A percentile compares a stretch with the other conserved stretches of the same genome.
Conservation (phyloP, 148 eudicot species). For the Cornus suecica region DNA sequence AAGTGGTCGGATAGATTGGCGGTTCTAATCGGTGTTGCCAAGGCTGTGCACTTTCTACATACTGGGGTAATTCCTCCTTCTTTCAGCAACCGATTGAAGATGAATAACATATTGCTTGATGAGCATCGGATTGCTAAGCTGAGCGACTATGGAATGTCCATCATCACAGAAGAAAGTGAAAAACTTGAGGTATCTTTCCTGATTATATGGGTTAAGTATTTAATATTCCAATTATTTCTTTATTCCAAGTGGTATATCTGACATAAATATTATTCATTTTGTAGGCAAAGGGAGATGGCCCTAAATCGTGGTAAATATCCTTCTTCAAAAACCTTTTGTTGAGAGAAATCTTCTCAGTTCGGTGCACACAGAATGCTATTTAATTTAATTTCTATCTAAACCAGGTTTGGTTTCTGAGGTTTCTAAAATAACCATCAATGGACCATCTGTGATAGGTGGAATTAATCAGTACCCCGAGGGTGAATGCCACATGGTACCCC, state of each 20-base stretch:
- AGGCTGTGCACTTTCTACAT: constrained; percentile 70
- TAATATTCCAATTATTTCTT: background rate
- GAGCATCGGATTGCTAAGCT: constrained; percentile 67
- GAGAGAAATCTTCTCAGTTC: background rate
- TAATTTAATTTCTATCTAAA: background rate
- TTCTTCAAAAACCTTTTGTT: background rate
- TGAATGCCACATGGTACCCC: too few relatives aligned
- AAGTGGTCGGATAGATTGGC: constrained; percentile 70
- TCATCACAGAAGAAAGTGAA: constrained; percentile 50
- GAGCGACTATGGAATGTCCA: constrained; percentile 69
- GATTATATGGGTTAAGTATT: background rate
- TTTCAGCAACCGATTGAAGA: constrained; percentile 45
- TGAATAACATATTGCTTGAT: constrained; percentile 59
- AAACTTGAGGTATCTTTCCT: constrained; percentile 36
- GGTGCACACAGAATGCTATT: background rate
- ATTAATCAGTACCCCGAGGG: too few relatives aligned
- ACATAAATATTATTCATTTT: constrained; percentile 12
- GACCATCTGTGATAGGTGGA: background rate
- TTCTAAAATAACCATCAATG: background rate
- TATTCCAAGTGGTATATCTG: constrained; percentile 11
- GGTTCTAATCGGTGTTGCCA: constrained; percentile 59
- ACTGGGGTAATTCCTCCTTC: constrained; percentile 54
- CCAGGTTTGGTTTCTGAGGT: background rate
- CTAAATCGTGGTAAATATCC: constrained; percentile 40
- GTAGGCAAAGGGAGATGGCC: constrained; percentile 43